Evolutionary conservation across 768 basidiomycete species (phyloP), one percentile per base, ranked within the genome.

Genomic region (Gautieria morchelliformis): DNA sequence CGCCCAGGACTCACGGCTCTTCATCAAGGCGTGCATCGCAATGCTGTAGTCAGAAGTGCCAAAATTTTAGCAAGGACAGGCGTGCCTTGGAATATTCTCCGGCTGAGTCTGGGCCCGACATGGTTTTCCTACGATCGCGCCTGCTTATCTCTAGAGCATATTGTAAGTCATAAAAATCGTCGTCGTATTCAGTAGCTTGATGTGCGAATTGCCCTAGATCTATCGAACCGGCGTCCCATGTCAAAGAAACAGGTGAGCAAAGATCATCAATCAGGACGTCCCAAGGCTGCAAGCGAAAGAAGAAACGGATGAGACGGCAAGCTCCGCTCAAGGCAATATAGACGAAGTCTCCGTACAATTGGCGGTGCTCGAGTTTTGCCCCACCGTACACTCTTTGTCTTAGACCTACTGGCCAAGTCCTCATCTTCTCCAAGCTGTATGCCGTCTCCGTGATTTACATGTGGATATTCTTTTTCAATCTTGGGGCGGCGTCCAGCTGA

Each of bases 51-150:
- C 48, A 49, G 22, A 49, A 5, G 22, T 49, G 24, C 24, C 7
- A 44, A 7, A 44, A 44, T 44, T 44, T 17, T 30, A 30, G 48
- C 4, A 8, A 30, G 24, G 27, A 12, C 42, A 19, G 14, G 24
- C 48, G 24, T 49, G 27, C 48, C 48, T 49, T 49, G 48, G 48
- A 49, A 33, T 49, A 49, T 30, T 49, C 48, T 49, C 48, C 48
- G 4, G 32, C 48, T 30, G 48, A 49, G 11, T 49, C 22, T 5
- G 48, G 48, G 32, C 32, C 14, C 24, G 48, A 49, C 48, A 49
- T 49, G 48, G 24, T 27, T 33, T 49, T 49, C 24, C 48, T 49
- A n/a, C 48, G 48, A 33, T 49, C 48, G 15, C 48, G 48, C 32
- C 48, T 12, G 48, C 48, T 49, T 12, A 49, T 15, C 24, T 49